Conservation (phyloP, 31 red algal species). For the Asparagopsis taxiformis region DNA sequence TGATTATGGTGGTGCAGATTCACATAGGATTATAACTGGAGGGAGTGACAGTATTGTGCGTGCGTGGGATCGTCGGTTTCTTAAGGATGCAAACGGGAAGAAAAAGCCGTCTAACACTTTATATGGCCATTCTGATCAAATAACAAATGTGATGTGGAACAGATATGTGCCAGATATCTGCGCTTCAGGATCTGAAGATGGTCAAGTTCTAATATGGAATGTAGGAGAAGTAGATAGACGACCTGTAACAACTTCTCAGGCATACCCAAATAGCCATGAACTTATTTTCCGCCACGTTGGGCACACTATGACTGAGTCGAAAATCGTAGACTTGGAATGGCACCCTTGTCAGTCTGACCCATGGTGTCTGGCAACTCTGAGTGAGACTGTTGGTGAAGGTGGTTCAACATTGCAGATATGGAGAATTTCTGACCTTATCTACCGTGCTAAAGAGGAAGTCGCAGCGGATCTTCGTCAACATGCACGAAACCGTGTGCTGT, state of each 20-base stretch:
- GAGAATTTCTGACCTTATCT: conserved; percentile 63
- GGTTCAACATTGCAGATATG: conserved; percentile 65
- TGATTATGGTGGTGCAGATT: conserved; percentile 53
- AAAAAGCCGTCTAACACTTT: conserved; percentile 30
- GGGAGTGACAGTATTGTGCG: conserved; percentile 66
- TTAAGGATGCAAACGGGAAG: conserved; percentile 20
- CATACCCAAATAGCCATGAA: conserved; percentile 31
- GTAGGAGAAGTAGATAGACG: conserved; percentile 8
- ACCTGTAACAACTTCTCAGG: not conserved
- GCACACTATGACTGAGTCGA: conserved; percentile 25
- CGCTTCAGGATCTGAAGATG: conserved; percentile 43
- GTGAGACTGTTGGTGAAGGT: conserved; percentile 47
- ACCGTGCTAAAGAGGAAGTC: conserved; percentile 33
- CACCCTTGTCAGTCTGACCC: conserved; percentile 44
- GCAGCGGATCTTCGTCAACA: conserved; percentile 21
- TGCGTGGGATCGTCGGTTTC: conserved; percentile 76
- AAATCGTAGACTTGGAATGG: conserved; percentile 65
- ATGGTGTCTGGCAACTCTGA: conserved; percentile 48
- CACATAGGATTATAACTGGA: conserved; percentile 59
- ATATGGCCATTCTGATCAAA: conserved; percentile 41
- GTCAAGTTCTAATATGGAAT: conserved; percentile 61
- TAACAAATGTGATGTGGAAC: conserved; percentile 65
- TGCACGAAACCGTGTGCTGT: conserved; percentile 24
- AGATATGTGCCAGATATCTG: conserved; percentile 26
- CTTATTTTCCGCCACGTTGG: conserved; percentile 63